A percentile compares a stretch with the other conserved stretches of the same genome.
phyloP scores from a whole-genome alignment of 139 green algal genomes.

The Coelastrella sp. region DNA sequence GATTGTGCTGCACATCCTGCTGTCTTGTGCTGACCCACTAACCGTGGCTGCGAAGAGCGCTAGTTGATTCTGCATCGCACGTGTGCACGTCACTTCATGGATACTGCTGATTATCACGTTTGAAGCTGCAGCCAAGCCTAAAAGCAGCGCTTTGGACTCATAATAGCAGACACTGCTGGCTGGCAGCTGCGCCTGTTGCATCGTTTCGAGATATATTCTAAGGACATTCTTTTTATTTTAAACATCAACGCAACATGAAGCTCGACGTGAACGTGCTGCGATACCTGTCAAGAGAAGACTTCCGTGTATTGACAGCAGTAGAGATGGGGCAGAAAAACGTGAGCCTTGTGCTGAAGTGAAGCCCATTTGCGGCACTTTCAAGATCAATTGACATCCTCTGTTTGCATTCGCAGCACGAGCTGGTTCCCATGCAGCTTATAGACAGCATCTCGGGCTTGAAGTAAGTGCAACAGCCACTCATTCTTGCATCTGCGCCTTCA shows the following conservation, averaged over 20 bases:
- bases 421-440: conserved; percentile 92
- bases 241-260: conserved; percentile 89
- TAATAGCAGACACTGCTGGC: too few species aligned
- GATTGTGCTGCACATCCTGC: too few species aligned
- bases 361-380: too few species aligned
- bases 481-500: background rate
- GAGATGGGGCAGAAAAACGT: conserved; percentile 99
- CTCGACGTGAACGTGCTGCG: conserved; percentile 96
- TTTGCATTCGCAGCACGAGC: conserved; percentile 85
- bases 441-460: conserved; percentile 95
- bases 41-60: too few species aligned
- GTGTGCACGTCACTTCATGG: too few species aligned
- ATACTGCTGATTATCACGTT: too few species aligned
- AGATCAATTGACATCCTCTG: background rate
- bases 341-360: conserved; percentile 42
- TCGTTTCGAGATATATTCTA: too few species aligned
- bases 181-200: background rate
- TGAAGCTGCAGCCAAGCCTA: too few species aligned
- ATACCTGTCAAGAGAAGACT: conserved; percentile 97
- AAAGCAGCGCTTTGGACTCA: too few species aligned
- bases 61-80: too few species aligned
- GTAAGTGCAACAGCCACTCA: conserved; percentile 51
- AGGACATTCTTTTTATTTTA: too few species aligned
- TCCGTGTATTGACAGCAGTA: conserved; percentile 92
- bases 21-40: too few species aligned